phyloP scores from a whole-genome alignment of 495 filamentous ascomycete species.

The Monascus purpureus region DNA sequence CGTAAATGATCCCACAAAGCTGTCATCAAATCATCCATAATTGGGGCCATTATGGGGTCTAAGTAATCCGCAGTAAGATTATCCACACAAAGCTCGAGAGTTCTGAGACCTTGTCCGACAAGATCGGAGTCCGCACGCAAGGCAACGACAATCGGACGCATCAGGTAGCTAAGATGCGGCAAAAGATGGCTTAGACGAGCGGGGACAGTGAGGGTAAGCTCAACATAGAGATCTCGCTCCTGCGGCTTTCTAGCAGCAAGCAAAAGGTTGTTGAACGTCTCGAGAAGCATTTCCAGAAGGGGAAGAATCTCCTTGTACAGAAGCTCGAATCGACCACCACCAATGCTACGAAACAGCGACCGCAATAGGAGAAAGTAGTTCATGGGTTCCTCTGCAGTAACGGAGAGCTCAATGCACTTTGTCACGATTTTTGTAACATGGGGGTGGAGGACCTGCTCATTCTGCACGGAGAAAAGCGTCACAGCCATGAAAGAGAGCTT shows the following conservation, averaged over 20 bases:
- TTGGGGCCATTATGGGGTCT: constrained; percentile 97
- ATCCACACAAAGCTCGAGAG: constrained; percentile 92
- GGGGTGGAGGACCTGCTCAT: constrained; percentile 87
- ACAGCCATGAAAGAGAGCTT: constrained; percentile 99
- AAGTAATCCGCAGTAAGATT: constrained; percentile 96
- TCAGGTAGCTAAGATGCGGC: constrained; percentile 92
- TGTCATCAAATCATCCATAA: constrained; percentile 96
- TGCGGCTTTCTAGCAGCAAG: constrained; percentile 75
- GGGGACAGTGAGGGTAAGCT: constrained; percentile 90
- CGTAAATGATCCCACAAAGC: constrained; percentile 89
- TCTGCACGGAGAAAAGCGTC: constrained; percentile 84
- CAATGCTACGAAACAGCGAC: constrained; percentile 89
- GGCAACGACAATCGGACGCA: constrained; percentile 93
- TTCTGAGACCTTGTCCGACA: constrained; percentile 85
- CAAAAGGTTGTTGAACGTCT: constrained; percentile 90
- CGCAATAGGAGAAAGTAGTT: constrained; percentile 94
- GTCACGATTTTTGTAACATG: constrained; percentile 95
- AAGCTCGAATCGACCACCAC: constrained; percentile 92
- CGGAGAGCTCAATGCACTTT: constrained; percentile 88
- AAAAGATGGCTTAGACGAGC: constrained; percentile 88
- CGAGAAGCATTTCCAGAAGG: constrained; percentile 88
- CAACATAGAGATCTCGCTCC: constrained; percentile 92
- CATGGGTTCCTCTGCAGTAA: constrained; percentile 91
- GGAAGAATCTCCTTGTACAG: constrained; percentile 97
- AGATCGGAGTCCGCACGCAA: constrained; percentile 83